A percentile compares a stretch with the other conserved stretches of the same genome.
Conservation (phyloP, 2,329 filamentous ascomycete genomes). For the Tolypocladium amazonense region DNA sequence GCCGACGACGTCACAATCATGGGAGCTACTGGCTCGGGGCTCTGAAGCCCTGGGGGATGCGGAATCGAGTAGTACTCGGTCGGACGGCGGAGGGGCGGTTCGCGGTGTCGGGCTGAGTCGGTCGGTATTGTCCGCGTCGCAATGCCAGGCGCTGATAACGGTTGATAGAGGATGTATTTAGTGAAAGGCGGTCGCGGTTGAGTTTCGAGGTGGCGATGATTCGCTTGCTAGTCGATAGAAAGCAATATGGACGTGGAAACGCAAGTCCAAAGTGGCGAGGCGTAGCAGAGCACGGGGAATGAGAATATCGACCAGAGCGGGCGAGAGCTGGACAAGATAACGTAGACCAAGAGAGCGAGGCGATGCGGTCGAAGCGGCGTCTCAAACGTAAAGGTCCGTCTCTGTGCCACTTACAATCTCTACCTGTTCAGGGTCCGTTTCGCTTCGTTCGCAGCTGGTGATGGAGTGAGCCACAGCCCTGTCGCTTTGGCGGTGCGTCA, state of each 20-base stretch:
- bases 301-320: not conserved
- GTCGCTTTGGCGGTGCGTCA: not conserved
- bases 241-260: not conserved
- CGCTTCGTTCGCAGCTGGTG: not conserved
- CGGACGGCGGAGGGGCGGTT: not conserved
- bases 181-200: not conserved
- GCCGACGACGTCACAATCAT: slow-evolving; percentile 38
- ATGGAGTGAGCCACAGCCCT: not conserved
- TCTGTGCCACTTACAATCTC: not conserved
- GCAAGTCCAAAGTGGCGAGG: not conserved
- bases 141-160: not conserved
- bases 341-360: not conserved
- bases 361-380: not conserved
- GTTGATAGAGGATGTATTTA: not conserved
- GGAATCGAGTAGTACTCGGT: slow-evolving; percentile 6
- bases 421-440: not conserved
- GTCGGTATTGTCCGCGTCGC: not conserved
- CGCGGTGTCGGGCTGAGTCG: not conserved
- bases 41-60: slow-evolving; percentile 4
- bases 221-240: not conserved
- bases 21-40: slow-evolving; percentile 27
- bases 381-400: not conserved
- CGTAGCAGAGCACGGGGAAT: not conserved
- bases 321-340: not conserved
- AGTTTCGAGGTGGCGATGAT: not conserved